Conservation (phyloP, 371 early-diverging fungal species). For the Amoeboradix gromovi region DNA sequence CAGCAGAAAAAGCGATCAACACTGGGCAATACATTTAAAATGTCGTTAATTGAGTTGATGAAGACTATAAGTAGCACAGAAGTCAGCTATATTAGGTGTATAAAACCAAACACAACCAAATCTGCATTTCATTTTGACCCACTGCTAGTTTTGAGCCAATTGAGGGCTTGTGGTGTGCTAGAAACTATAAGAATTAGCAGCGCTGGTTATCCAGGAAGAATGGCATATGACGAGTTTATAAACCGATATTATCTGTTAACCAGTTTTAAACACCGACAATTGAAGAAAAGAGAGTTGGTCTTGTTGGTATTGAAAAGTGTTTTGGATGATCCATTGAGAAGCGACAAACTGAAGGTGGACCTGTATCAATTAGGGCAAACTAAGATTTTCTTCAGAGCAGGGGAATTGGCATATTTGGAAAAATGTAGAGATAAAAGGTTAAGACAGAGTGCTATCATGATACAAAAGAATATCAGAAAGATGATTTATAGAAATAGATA, state of each 20-base stretch:
- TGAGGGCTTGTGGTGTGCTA: constrained; percentile 92
- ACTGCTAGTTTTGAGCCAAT: constrained; percentile 66
- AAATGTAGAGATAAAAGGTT: constrained; percentile 7
- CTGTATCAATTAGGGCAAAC: constrained; percentile 84
- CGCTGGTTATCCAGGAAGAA: constrained; percentile 88
- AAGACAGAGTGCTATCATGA: not conserved
- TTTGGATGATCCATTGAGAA: not conserved
- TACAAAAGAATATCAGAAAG: not conserved
- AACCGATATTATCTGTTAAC: constrained; percentile 33
- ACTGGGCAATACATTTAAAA: constrained; percentile 54
- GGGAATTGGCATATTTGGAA: constrained; percentile 14
- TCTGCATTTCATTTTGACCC: constrained; percentile 50
- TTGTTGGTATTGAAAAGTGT: not conserved
- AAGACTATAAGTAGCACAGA: constrained; percentile 67
- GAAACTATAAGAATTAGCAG: constrained; percentile 97
- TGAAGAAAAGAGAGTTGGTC: not conserved
- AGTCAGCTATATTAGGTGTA: constrained; percentile 53
- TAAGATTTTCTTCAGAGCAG: constrained; percentile 68
- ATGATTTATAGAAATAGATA: not conserved
- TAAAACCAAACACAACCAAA: constrained; percentile 32
- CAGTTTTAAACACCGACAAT: not conserved
- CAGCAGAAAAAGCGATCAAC: constrained; percentile 19
- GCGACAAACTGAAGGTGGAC: constrained; percentile 20
- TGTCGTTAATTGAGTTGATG: constrained; percentile 64
- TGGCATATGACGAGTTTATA: constrained; percentile 69